These are phyloP conservation scores for Oryza coarctata DNA, from an alignment of 176 grass and related monocot species.

Conservation along the genomic window DNA sequence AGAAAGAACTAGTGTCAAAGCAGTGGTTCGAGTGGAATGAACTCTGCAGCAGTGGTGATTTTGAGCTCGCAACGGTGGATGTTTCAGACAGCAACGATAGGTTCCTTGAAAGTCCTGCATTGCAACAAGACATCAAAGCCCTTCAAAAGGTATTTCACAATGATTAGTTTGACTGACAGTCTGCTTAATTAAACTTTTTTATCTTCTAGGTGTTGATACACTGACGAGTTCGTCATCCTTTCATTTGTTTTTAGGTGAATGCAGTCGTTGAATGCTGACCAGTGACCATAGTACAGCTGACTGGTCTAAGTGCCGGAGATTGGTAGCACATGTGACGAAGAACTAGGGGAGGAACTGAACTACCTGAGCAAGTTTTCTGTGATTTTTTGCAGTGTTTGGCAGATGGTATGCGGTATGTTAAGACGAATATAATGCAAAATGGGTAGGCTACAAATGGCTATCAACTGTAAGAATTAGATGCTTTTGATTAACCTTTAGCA, in stretches of 20 bases:
- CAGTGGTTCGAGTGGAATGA: constrained; percentile 85
- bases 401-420: neutral
- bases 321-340: neutral
- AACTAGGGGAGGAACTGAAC: neutral
- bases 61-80: constrained; percentile 55
- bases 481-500: neutral
- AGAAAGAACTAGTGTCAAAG: constrained; percentile 69
- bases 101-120: constrained; percentile 53
- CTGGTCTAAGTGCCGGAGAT: neutral
- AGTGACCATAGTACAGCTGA: neutral
- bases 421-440: neutral
- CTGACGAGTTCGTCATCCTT: neutral
- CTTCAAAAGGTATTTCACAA: constrained; percentile 53
- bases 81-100: constrained; percentile 42
- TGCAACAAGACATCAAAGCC: constrained; percentile 53
- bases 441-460: neutral
- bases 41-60: constrained; percentile 28
- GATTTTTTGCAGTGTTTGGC: neutral
- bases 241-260: constrained; percentile 31
- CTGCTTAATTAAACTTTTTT: no score
- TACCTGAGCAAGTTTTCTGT: neutral
- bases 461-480: neutral
- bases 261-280: neutral
- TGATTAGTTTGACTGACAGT: neutral
- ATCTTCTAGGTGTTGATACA: no score